Conservation (phyloP, 148 eudicot species). For the Amaranthus hypochondriacus region DNA sequence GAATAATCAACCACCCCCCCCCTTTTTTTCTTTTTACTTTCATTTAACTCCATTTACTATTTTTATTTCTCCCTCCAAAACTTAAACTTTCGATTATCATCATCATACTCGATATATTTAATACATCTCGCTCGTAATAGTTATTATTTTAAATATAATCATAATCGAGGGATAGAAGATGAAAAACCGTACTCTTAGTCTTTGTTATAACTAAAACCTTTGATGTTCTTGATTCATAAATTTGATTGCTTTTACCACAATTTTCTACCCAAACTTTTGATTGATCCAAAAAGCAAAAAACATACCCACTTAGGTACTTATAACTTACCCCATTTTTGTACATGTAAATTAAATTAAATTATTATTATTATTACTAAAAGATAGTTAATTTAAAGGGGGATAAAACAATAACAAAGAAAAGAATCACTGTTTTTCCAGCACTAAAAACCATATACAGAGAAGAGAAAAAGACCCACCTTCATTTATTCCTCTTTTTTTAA, state of each 20-base stretch:
- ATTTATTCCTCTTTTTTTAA: not conserved
- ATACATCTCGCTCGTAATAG: not conserved
- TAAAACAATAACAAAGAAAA: conserved; percentile 19
- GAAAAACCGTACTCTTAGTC: no score
- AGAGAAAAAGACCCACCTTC: conserved; percentile 17
- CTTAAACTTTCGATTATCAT: not conserved
- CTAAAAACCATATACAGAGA: conserved; percentile 1
- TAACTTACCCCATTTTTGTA: conserved; percentile 6
- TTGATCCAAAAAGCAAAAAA: no score
- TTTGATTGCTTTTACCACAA: no score
- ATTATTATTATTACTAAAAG: no score
- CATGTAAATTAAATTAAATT: not conserved
- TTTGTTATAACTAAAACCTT: no score
- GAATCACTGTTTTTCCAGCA: conserved; percentile 22
- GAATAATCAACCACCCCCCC: conserved; percentile 23
- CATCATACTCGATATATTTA: not conserved
- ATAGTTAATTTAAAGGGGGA: not conserved
- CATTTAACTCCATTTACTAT: not conserved
- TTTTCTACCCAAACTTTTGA: no score
- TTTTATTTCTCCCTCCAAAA: not conserved
- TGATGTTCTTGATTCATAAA: no score
- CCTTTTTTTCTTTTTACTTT: not conserved
- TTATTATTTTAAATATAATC: no score
- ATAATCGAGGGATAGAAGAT: no score
- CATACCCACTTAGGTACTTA: not conserved